Conservation (phyloP, 2,329 filamentous ascomycete genomes). For the Madurella mycetomatis region DNA sequence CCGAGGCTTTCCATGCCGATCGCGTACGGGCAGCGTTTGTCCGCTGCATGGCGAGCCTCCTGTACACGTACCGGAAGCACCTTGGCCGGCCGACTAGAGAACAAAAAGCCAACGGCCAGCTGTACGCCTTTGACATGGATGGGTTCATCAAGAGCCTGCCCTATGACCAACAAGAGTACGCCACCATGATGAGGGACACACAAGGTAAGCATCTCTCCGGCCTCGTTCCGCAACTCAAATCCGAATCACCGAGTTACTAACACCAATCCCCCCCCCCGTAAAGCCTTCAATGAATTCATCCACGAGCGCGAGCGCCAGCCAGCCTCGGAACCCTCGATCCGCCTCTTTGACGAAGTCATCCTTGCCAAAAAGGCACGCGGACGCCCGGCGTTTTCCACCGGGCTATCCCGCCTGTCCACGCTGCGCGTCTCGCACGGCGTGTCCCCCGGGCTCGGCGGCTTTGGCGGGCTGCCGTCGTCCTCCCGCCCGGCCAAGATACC, state of each 20-base stretch:
- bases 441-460: constrained; percentile 36
- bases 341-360: constrained; percentile 80
- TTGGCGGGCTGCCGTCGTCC: background rate
- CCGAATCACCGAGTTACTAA: constrained; percentile 13
- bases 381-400: constrained; percentile 60
- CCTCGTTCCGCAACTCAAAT: background rate
- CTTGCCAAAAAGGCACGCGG: constrained; percentile 69
- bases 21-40: constrained; percentile 61
- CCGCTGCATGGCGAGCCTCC: constrained; percentile 59
- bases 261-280: constrained; percentile 22
- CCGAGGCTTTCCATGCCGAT: constrained; percentile 57
- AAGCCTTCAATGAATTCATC: constrained; percentile 77
- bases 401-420: constrained; percentile 58
- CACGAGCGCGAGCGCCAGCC: constrained; percentile 69
- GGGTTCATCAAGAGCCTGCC: constrained; percentile 62
- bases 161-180: constrained; percentile 62
- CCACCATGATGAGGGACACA: constrained; percentile 60
- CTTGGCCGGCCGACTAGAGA: constrained; percentile 55
- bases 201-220: constrained; percentile 48
- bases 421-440: constrained; percentile 54
- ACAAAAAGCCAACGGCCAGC: constrained; percentile 56
- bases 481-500: constrained; percentile 38
- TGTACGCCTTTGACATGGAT: constrained; percentile 62
- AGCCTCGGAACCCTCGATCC: constrained; percentile 59
- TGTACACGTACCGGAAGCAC: constrained; percentile 63